Base-by-base conservation (phyloP, 768 basidiomycete species). In the Cubamyces lactineus region DNA sequence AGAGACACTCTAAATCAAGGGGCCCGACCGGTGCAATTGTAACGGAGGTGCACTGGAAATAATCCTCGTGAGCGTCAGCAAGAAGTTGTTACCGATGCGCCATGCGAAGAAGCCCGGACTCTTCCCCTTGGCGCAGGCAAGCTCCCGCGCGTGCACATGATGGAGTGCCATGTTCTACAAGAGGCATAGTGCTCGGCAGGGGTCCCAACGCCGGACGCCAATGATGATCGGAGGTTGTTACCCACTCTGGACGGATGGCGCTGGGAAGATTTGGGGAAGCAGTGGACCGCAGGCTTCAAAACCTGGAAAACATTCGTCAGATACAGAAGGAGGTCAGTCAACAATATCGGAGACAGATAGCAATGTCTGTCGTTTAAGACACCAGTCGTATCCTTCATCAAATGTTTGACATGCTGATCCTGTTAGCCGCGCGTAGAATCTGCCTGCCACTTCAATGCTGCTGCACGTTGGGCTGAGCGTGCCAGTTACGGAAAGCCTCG, bases 221-320 rank as follows among this genome's bases (percentile, higher is more conserved):
- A 11, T 34, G 19, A 21, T 23, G 34, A 34, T 34, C 52, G 39
- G n/a, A 42, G 7, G 21, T 19, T 21, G 26, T 19, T 34, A n/a
- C 21, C 52, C 12, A 46, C 45, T 47, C n/a, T 5, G n/a, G 42
- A 39, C 12, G n/a, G 42, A 39, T 23, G 40, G 40, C 19, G 11
- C 46, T n/a, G 28, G 11, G 47, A 57, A 57, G 56, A 57, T 50
- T 50, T 57, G 13, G 47, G 15, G 57, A 57, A 57, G 39, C 39
- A 24, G 7, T 4, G 23, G 42, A 11, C 39, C 21, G 53, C 19
- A 21, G 45, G 54, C 13, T n/a, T 45, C n/a, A 39, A 24, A 39
- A 30, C 28, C 15, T 5, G n/a, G 30, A 51, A 38, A 39, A 23
- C 39, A 24, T 39, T 23, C 40, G 42, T 30, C 28, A 43, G 49